Percentiles rank a stretch among this genome's conserved stretches.
Conservation (phyloP, 805 yeast genomes). For the Wickerhamomyces sydowiorum region DNA sequence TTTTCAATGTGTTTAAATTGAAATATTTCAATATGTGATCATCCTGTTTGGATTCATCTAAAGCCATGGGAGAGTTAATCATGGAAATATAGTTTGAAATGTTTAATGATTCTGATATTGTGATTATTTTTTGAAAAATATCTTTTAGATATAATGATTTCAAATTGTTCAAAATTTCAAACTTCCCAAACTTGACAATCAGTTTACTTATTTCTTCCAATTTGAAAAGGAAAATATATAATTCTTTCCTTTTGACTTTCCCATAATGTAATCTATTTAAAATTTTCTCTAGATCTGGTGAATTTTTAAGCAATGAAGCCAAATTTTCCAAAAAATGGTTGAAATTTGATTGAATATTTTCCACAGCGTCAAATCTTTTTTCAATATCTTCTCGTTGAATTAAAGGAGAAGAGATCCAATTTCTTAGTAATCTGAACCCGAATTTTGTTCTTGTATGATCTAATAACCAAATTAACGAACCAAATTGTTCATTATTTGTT, state of each 20-base stretch:
- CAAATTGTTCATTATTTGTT: conserved; percentile 50
- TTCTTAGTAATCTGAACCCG: conserved; percentile 60
- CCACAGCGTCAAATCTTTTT: conserved; percentile 58
- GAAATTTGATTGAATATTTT: conserved; percentile 36
- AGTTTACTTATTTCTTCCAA: conserved; percentile 27
- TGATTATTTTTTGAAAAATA: conserved; percentile 33
- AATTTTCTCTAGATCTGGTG: conserved; percentile 55
- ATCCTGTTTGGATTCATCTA: conserved; percentile 40
- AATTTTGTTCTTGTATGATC: conserved; percentile 76
- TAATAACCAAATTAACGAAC: conserved; percentile 74
- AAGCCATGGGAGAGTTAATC: conserved; percentile 46
- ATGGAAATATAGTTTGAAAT: conserved; percentile 34
- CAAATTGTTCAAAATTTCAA: conserved; percentile 16
- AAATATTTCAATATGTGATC: conserved; percentile 41
- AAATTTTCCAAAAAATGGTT: conserved; percentile 32
- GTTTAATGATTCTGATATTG: conserved; percentile 24
- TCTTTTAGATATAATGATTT: conserved; percentile 30
- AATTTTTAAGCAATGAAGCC: conserved; percentile 25
- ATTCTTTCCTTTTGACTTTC: conserved; percentile 52
- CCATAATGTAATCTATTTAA: conserved; percentile 56
- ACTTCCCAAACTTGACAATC: conserved; percentile 24
- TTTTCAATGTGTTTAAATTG: conserved; percentile 27
- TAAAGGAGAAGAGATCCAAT: conserved; percentile 78
- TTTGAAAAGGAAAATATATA: conserved; percentile 44
- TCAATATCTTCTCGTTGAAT: conserved; percentile 46